A percentile compares a stretch with the other conserved stretches of the same genome.
phyloP scores from a whole-genome alignment of 148 eudicot genomes.

The Persicaria tinctoria region DNA sequence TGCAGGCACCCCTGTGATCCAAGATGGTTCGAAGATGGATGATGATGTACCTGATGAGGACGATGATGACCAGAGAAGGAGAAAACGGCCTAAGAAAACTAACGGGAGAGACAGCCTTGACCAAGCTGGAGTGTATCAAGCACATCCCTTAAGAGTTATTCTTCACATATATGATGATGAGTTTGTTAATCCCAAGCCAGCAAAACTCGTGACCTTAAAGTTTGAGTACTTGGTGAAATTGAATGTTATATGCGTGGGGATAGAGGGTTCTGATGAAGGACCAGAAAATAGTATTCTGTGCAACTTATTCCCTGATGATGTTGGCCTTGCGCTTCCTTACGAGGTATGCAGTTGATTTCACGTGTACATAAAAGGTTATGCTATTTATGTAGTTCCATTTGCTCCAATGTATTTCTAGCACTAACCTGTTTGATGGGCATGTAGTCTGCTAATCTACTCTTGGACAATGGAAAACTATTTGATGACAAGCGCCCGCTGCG shows the following conservation, averaged over 20 bases:
- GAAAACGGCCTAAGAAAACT: slow-evolving; percentile 78
- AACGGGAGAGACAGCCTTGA: slow-evolving; percentile 62
- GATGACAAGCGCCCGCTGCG: slow-evolving; percentile 61
- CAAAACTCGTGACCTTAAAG: slow-evolving; percentile 66
- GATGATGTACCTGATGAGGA: slow-evolving; percentile 88
- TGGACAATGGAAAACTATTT: slow-evolving; percentile 49
- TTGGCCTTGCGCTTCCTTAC: slow-evolving; percentile 86
- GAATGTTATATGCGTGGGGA: slow-evolving; percentile 82
- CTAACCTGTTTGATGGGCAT: slow-evolving; percentile 6
- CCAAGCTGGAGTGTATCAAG: slow-evolving; percentile 56
- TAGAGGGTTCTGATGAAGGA: slow-evolving; percentile 67
- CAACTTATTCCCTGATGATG: slow-evolving; percentile 89
- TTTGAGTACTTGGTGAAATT: slow-evolving; percentile 79
- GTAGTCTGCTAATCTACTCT: slow-evolving; percentile 80
- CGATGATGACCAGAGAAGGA: slow-evolving; percentile 91
- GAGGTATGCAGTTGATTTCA: slow-evolving; percentile 37
- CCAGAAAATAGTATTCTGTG: slow-evolving; percentile 64
- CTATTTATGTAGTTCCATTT: slow-evolving; percentile 4
- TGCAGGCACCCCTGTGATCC: slow-evolving; percentile 44
- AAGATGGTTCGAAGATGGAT: slow-evolving; percentile 60
- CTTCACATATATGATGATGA: slow-evolving; percentile 64
- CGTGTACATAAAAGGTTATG: background rate
- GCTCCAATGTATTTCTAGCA: background rate
- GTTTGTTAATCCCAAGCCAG: slow-evolving; percentile 41
- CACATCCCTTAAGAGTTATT: slow-evolving; percentile 72